Evolutionary conservation across 352 stramenopile genomes (phyloP), one percentile per base, ranked within the genome.

Genomic region (Phytophthora sp.): DNA sequence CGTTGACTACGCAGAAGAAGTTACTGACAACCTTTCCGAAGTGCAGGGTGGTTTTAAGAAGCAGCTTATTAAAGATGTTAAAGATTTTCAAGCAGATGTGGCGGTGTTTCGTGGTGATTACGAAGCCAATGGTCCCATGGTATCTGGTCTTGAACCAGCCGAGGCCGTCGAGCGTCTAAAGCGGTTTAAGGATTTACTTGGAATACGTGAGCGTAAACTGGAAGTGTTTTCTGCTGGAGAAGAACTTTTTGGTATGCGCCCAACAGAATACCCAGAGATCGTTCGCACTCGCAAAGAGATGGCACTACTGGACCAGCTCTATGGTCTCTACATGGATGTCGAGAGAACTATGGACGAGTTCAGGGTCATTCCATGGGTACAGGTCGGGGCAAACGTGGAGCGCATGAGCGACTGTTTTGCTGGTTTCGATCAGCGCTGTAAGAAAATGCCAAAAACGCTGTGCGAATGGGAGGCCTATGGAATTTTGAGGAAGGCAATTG

Each of bases 41-140:
- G 75, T 97, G 4, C 90, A 97, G 46, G 89, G 84, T 30, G 74
- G 74, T 4, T 98, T 97, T 59, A 98, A 97, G 69, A 96, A 96
- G 66, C 84, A 97, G 56, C 71, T 98, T 0, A 76, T 96, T 17
- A 87, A 88, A 37, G 89, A 97, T 54, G 83, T 97, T 18, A 90
- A 91, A 39, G 83, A 94, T 18, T 96, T 97, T 35, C 78, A 86
- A 50, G 69, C 75, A 2, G 91, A 95, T 55, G 63, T 87, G 27
- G 27, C 74, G 8, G 61, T 78, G 32, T 96, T 97, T 41, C 74
- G 87, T 28, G 71, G 68, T 13, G 79, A 92, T 6, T 93, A 93
- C 43, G 79, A 78, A 54, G 62, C 71, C 3, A 77, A 88, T 32
- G 84, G 84, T 0, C 84, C 84, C 0, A 88, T 91, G 80, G 84